Base-by-base conservation (phyloP, 192 early-diverging fungal genomes). In the Mortierella hygrophila region DNA sequence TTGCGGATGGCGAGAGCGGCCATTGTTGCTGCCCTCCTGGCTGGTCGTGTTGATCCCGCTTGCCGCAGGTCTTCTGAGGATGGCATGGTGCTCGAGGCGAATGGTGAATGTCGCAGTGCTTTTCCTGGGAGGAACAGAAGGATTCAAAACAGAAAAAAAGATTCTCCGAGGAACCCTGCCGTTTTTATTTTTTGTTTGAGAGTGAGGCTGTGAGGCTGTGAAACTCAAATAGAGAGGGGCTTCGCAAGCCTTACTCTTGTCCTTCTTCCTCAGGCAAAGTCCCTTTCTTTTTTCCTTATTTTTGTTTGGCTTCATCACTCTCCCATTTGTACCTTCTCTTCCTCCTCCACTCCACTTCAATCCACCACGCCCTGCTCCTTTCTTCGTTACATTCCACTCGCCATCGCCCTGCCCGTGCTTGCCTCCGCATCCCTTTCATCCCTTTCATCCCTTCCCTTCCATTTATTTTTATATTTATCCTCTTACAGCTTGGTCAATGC, bases 1-100 rank as follows among this genome's bases (percentile, higher is more conserved):
- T 70, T 54, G 37, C 60, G 72, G 70, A 86, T 86, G 38, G 84
- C 84, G 55, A 74, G 75, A 42, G 84, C 84, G 21, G 84, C 84
- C 37, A 63, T 69, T 23, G 84, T 68, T 26, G 84, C 84, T 32
- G 84, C 84, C 20, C 46, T 80, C 76, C 84, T 52, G 0, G 70
- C n/a, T 7, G 84, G 75, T 18, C 79, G 21, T 20, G 47, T 32
- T 20, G 47, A 65, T 32, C 60, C 60, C 18, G 16, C 49, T 65
- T 65, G 60, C 29, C 13, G 60, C 13, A 8, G 60, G 29, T 65
- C 29, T 65, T 32, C 60, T 29, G 60, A 65, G 10, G 26, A 65
- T 10, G 60, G 26, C 60, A 65, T 65, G 60, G 60, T 13, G 29
- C 9, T 32, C 6, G 57, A 32, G 29, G 49, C 3, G 49, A 65